Evolutionary conservation across 108 stramenopile species (phyloP).

Genomic region (Seminavis robusta): DNA sequence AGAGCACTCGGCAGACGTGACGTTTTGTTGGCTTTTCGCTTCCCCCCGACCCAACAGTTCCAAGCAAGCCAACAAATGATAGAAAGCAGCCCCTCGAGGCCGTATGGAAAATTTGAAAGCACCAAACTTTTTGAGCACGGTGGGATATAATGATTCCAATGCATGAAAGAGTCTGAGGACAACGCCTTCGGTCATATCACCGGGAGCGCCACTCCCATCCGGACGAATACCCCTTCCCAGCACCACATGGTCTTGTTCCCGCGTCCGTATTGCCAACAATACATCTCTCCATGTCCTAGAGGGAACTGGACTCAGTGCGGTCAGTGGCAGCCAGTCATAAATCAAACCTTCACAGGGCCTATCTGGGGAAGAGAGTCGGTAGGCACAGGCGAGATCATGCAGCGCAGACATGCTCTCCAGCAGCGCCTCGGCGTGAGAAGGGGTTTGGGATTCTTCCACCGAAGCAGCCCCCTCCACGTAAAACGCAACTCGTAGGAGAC

Average conservation of each 20-base stretch:
- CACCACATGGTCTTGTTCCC: background rate
- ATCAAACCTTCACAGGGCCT: background rate
- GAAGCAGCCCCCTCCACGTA: too few relatives aligned
- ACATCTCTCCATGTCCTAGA: conserved; percentile 2
- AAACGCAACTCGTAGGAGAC: too few relatives aligned
- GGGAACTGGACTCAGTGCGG: background rate
- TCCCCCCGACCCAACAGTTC: background rate
- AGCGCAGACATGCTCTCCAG: too few relatives aligned
- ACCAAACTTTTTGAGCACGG: background rate
- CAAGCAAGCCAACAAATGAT: background rate
- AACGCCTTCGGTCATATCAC: conserved; percentile 3
- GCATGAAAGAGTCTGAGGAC: background rate
- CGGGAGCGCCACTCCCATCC: background rate
- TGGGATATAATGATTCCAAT: background rate
- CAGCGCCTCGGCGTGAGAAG: too few relatives aligned
- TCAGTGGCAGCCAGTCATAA: conserved; percentile 1
- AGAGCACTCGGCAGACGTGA: background rate
- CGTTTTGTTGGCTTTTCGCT: background rate
- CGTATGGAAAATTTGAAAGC: background rate
- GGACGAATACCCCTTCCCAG: background rate
- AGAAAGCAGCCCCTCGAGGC: background rate
- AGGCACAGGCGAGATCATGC: background rate
- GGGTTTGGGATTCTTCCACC: too few relatives aligned
- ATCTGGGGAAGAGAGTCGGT: background rate
- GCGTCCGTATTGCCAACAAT: background rate